A percentile compares a stretch with the other conserved stretches of the same genome.
phyloP scores from a whole-genome alignment of 805 yeast species.

The Candida krabiensis region DNA sequence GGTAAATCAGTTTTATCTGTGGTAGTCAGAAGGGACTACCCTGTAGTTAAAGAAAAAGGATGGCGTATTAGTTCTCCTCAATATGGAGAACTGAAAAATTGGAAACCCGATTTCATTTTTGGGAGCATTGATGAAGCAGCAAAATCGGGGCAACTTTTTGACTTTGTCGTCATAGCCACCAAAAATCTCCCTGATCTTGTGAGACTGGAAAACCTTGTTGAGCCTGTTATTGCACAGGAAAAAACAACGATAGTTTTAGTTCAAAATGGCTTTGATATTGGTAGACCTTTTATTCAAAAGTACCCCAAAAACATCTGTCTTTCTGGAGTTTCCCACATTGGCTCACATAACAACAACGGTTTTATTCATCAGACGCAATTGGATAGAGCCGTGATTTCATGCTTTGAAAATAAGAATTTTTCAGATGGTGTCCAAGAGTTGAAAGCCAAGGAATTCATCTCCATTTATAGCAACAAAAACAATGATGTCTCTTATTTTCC shows the following conservation, averaged over 20 bases:
- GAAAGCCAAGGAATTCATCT: slow-evolving; percentile 44
- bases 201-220: slow-evolving; percentile 46
- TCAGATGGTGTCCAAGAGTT: slow-evolving; percentile 30
- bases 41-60: slow-evolving; percentile 48
- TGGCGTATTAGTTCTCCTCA: slow-evolving; percentile 56
- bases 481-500: slow-evolving; percentile 42
- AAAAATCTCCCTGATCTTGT: slow-evolving; percentile 58
- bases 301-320: slow-evolving; percentile 50
- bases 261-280: slow-evolving; percentile 64
- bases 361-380: slow-evolving; percentile 45
- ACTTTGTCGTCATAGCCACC: slow-evolving; percentile 54
- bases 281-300: slow-evolving; percentile 45
- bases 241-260: slow-evolving; percentile 50
- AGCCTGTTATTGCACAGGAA: slow-evolving; percentile 42
- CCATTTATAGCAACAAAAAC: slow-evolving; percentile 43
- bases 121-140: slow-evolving; percentile 37
- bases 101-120: slow-evolving; percentile 50
- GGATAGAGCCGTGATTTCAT: slow-evolving; percentile 53
- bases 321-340: slow-evolving; percentile 60
- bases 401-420: slow-evolving; percentile 44
- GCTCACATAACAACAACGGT: slow-evolving; percentile 53
- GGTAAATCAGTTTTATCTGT: slow-evolving; percentile 51
- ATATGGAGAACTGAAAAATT: slow-evolving; percentile 52
- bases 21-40: slow-evolving; percentile 62
- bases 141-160: slow-evolving; percentile 34